Conservation (phyloP, 495 filamentous ascomycete genomes). For the Daldinia grandis region DNA sequence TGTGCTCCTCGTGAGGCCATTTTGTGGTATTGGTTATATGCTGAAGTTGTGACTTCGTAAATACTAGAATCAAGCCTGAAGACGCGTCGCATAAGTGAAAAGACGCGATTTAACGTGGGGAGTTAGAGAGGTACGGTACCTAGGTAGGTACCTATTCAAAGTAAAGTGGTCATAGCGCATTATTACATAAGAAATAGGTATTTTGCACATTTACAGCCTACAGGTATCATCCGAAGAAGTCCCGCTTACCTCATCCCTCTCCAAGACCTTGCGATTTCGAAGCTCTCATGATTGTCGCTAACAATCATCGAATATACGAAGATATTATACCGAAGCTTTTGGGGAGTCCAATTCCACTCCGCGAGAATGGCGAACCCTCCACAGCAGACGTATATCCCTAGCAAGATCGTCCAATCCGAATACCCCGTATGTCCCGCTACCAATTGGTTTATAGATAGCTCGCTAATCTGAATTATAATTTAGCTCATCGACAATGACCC, state of each 20-base stretch:
- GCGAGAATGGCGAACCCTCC: slow-evolving; percentile 67
- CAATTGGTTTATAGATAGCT: slow-evolving; percentile 31
- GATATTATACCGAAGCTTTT: slow-evolving; percentile 30
- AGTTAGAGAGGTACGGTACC: not conserved
- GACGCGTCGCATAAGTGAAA: slow-evolving; percentile 22
- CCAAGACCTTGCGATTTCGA: slow-evolving; percentile 27
- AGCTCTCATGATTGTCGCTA: slow-evolving; percentile 15
- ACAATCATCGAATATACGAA: slow-evolving; percentile 31
- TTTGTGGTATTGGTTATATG: slow-evolving; percentile 1
- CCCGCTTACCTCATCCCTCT: slow-evolving; percentile 42
- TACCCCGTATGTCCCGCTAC: slow-evolving; percentile 73
- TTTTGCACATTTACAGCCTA: not conserved
- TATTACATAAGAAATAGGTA: too few relatives aligned
- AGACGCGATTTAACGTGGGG: slow-evolving; percentile 42
- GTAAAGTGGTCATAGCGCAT: slow-evolving; percentile 5
- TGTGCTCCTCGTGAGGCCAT: slow-evolving; percentile 37
- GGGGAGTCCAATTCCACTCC: slow-evolving; percentile 45
- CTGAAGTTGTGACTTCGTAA: not conserved
- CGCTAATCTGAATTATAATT: slow-evolving; percentile 25
- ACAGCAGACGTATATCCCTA: slow-evolving; percentile 70
- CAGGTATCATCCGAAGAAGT: slow-evolving; percentile 26
- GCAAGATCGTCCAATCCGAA: slow-evolving; percentile 76
- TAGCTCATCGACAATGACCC: slow-evolving; percentile 98
- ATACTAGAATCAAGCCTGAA: not conserved
- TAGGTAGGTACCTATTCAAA: not conserved